A percentile compares a stretch with the other conserved stretches of the same genome.
Evolutionary conservation across 176 grass and related monocot species (phyloP).

Genomic region (Musa itinerans): DNA sequence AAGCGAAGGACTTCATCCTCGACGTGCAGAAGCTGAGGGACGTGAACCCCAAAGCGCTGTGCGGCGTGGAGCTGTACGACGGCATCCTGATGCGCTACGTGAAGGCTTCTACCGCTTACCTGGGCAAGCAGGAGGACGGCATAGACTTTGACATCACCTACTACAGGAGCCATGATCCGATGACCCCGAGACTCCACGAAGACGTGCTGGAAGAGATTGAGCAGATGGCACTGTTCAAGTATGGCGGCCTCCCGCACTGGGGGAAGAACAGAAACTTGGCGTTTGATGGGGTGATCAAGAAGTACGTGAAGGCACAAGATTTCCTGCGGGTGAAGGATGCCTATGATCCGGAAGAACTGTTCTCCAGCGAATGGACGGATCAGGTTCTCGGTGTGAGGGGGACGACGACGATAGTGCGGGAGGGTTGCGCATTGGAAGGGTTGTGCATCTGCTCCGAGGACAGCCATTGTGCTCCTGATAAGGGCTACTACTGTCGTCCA

Average conservation of each 20-base stretch:
- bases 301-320: slow-evolving; percentile 20
- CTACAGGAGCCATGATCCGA: slow-evolving; percentile 43
- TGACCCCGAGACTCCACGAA: slow-evolving; percentile 30
- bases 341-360: slow-evolving; percentile 40
- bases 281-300: slow-evolving; percentile 28
- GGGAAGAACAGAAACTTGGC: slow-evolving; percentile 74
- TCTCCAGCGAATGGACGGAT: slow-evolving; percentile 62
- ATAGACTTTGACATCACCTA: slow-evolving; percentile 77
- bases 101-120: slow-evolving; percentile 44
- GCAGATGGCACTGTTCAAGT: slow-evolving; percentile 71
- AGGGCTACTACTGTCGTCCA: slow-evolving; percentile 41
- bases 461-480: slow-evolving; percentile 48
- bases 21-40: slow-evolving; percentile 46
- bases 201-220: slow-evolving; percentile 71
- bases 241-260: slow-evolving; percentile 59
- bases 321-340: slow-evolving; percentile 38
- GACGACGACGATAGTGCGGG: slow-evolving; percentile 1
- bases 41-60: slow-evolving; percentile 35
- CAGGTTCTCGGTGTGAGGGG: slow-evolving; percentile 41
- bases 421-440: slow-evolving; percentile 52
- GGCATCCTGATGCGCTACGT: slow-evolving; percentile 67
- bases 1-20: slow-evolving; percentile 34
- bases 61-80: slow-evolving; percentile 56
- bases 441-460: slow-evolving; percentile 53
- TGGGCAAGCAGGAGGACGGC: slow-evolving; percentile 46